A percentile compares a stretch with the other conserved stretches of the same genome.
phyloP scores from a whole-genome alignment of 1,284 basidiomycete species.

The Phellopilus nigrolimitatus region DNA sequence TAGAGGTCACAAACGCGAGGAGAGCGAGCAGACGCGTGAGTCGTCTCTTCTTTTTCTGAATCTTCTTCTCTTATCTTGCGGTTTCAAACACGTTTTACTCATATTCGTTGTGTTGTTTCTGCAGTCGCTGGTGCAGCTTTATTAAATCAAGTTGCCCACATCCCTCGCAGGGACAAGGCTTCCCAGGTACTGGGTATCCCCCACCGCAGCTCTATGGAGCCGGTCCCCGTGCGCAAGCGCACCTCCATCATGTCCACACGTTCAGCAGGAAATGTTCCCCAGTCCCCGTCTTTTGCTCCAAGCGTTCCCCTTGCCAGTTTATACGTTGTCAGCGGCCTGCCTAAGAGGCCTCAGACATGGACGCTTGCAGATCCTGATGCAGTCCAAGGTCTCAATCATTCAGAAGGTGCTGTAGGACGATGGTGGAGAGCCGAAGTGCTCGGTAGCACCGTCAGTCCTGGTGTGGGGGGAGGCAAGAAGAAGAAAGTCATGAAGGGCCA shows the following conservation, averaged over 20 bases:
- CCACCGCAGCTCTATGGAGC: slow-evolving; percentile 73
- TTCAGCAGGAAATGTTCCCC: slow-evolving; percentile 55
- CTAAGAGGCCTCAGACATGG: slow-evolving; percentile 89
- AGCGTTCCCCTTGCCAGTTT: slow-evolving; percentile 73
- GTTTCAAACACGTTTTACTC: not conserved
- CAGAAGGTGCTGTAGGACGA: slow-evolving; percentile 82
- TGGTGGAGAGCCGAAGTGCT: slow-evolving; percentile 96
- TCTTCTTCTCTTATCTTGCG: not conserved
- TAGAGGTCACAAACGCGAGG: slow-evolving; percentile 12
- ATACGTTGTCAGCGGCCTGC: slow-evolving; percentile 80
- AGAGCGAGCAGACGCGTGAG: slow-evolving; percentile 13
- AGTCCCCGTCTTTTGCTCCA: slow-evolving; percentile 48
- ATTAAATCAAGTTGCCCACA: slow-evolving; percentile 17
- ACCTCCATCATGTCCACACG: slow-evolving; percentile 73
- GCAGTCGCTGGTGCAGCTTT: no score
- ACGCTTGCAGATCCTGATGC: slow-evolving; percentile 88
- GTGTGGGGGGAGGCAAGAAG: slow-evolving; percentile 51
- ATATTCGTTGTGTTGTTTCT: no score
- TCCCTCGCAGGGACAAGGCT: slow-evolving; percentile 44
- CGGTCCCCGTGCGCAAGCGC: slow-evolving; percentile 67
- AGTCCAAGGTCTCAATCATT: slow-evolving; percentile 77
- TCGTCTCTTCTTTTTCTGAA: not conserved
- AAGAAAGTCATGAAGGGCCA: slow-evolving; percentile 62
- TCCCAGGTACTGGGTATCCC: slow-evolving; percentile 69
- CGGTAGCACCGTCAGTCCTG: slow-evolving; percentile 82